phyloP scores from a whole-genome alignment of 805 yeast genomes.

The Tetrapisispora nanseiensis region DNA sequence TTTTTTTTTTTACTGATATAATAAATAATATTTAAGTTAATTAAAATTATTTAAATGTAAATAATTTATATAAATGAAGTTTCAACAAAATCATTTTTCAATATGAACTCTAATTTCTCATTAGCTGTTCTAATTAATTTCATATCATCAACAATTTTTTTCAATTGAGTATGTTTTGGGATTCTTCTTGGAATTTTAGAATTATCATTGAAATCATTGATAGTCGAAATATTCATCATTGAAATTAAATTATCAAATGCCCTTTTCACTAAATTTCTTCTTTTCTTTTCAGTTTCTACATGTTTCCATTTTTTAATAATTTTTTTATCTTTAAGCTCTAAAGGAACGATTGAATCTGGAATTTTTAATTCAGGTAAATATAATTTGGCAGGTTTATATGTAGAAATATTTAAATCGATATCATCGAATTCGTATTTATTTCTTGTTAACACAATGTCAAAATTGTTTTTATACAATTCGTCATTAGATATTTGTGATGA shows the following conservation, averaged over 20 bases:
- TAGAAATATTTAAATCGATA: not conserved
- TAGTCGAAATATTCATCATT: constrained; percentile 16
- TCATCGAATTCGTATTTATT: not conserved
- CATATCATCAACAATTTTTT: constrained; percentile 25
- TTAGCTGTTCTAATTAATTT: constrained; percentile 21
- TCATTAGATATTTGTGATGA: not conserved
- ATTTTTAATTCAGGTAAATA: constrained; percentile 21
- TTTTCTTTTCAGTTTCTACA: constrained; percentile 25
- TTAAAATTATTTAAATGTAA: not conserved
- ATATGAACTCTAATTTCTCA: constrained; percentile 13
- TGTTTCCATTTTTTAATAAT: constrained; percentile 27
- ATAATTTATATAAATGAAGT: not conserved
- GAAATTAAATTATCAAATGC: constrained; percentile 22
- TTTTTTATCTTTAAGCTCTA: constrained; percentile 11
- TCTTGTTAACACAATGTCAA: not conserved
- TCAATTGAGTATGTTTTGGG: constrained; percentile 27
- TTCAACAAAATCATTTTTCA: constrained; percentile 1
- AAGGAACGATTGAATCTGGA: constrained; percentile 17
- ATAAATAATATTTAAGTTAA: too few relatives aligned
- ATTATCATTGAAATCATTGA: not conserved
- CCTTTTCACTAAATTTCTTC: constrained; percentile 24
- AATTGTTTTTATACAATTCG: not conserved
- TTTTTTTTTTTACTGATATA: too few relatives aligned
- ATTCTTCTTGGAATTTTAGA: constrained; percentile 16
- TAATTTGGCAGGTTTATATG: not conserved